Evolutionary conservation across 331 rosid genomes (phyloP), one percentile per base, ranked within the genome.

Genomic region (Quercus lobata): DNA sequence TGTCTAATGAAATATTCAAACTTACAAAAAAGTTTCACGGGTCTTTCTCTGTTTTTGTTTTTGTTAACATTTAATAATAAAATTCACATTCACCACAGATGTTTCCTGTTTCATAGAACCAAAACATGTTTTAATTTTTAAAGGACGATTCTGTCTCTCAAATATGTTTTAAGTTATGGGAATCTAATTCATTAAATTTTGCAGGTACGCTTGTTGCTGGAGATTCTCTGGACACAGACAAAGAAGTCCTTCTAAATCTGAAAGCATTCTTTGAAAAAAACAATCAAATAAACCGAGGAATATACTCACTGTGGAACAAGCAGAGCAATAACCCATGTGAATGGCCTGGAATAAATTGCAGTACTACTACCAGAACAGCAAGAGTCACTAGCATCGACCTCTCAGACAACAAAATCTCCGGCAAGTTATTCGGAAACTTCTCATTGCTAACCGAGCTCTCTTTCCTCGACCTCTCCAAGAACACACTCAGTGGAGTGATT

Each of bases 271-370:
- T 93, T 0, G 86, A 90, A 76, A 74, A 57, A 35, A 83, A 75
- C 21, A 93, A 88, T 80, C 78, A 22, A 54, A 85, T 82, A n/a
- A 94, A 96, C 71, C 84, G 65, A 76, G 99, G 99, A 29, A 30
- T 17, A 62, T 96, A 96, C 82, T 84, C 76, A n/a, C 4, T 72
- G 16, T 96, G 99, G 99, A 84, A 93, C 80, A 72, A 35, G 17
- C 35, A 3, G 76, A 86, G 25, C 81, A 76, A 35, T 32, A 8
- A 8, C 16, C 97, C 92, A 5, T 96, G 99, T 85, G 32, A 75
- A 12, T 96, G 99, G 99, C 35, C 3, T 2, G 96, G 94, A 72
- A 86, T 96, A 49, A 52, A 24, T 37, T 93, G 99, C 86, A 87
- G 68, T 54, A 21, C 4, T 60, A 71, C 70, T 1, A 75, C 57